These are phyloP conservation scores for Fusarium globosum DNA, from an alignment of 2,329 filamentous ascomycete genomes.

Conservation along the genomic window DNA sequence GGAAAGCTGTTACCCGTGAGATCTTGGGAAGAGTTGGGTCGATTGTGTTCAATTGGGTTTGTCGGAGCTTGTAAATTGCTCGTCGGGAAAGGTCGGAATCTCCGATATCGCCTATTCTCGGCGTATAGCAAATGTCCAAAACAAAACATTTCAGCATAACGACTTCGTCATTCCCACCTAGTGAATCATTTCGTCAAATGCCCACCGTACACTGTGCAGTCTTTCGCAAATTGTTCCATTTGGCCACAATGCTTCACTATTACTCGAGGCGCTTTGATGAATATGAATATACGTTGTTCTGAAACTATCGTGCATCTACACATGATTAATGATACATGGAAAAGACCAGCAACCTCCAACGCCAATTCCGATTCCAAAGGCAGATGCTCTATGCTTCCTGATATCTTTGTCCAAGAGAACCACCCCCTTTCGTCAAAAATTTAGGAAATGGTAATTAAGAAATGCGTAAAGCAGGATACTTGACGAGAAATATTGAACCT, in stretches of 20 bases:
- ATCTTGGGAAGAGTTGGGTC: constrained; percentile 26
- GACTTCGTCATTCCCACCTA: neutral
- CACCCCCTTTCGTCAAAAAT: constrained; percentile 15
- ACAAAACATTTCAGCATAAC: constrained; percentile 27
- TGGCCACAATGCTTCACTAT: neutral
- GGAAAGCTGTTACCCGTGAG: constrained; percentile 39
- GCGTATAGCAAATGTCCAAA: constrained; percentile 29
- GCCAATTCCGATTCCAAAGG: constrained; percentile 32
- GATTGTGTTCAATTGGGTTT: constrained; percentile 36
- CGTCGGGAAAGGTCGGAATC: constrained; percentile 44
- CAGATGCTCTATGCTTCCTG: constrained; percentile 19
- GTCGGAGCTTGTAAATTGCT: constrained; percentile 38
- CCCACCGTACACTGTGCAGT: neutral
- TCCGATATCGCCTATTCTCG: constrained; percentile 38
- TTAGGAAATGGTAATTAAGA: constrained; percentile 29
- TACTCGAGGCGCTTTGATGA: neutral
- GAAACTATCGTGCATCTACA: constrained; percentile 20
- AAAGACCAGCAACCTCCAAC: constrained; percentile 32
- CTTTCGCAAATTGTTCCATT: neutral
- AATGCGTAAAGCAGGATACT: neutral
- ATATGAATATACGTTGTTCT: neutral
- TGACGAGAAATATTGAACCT: constrained; percentile 5
- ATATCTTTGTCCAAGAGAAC: constrained; percentile 29
- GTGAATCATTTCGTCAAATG: neutral
- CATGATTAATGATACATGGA: constrained; percentile 27